A percentile compares a stretch with the other conserved stretches of the same genome.
Evolutionary conservation across 83 land plant species (phyloP).

Genomic region (Thuja plicata): DNA sequence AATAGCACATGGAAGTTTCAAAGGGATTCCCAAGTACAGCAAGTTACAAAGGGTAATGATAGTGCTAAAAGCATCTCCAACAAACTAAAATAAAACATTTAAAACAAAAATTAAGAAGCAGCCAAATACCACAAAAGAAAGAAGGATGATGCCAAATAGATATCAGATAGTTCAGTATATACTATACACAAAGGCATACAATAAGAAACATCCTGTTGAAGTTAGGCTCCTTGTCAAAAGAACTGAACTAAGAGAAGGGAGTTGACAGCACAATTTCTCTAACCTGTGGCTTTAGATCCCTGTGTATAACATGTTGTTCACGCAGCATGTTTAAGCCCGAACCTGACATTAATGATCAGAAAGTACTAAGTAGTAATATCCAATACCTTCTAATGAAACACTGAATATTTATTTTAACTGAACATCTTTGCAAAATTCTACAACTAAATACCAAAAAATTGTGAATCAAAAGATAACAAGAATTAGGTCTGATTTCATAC

Average conservation of each 20-base stretch:
- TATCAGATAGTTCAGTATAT: background rate
- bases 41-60: background rate
- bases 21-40: background rate
- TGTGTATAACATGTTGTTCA: conserved; percentile 85
- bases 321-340: conserved; percentile 87
- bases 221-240: background rate
- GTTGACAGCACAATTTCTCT: background rate
- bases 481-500: conserved; percentile 22
- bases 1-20: background rate
- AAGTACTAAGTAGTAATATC: background rate
- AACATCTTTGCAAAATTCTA: background rate
- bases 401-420: background rate
- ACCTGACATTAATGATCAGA: conserved; percentile 39
- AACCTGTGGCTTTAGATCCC: conserved; percentile 99
- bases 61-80: background rate
- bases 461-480: background rate
- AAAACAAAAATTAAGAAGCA: background rate
- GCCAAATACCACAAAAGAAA: background rate
- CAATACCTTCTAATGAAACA: background rate
- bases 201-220: background rate
- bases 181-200: background rate
- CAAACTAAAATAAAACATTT: background rate
- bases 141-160: background rate
- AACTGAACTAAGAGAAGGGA: background rate
- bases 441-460: background rate